These are phyloP conservation scores for Myxozyma kluyveri DNA, from an alignment of 805 yeast genomes.

Conservation along the genomic window DNA sequence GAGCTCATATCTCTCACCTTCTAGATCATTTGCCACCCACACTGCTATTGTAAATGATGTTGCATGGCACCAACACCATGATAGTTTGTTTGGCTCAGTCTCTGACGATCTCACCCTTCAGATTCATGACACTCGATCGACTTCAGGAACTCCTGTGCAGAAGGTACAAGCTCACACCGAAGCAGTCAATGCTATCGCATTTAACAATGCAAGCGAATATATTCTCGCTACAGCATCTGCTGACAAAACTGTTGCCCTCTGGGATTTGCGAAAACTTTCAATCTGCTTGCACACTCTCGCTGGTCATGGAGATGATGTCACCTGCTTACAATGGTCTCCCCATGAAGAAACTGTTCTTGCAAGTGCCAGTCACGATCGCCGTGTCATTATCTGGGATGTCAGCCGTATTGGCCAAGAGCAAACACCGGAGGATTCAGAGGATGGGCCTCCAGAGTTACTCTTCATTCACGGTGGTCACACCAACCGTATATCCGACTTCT, in stretches of 20 bases:
- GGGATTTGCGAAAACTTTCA: conserved; percentile 67
- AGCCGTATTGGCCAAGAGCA: conserved; percentile 52
- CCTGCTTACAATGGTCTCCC: conserved; percentile 55
- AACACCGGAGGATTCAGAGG: conserved; percentile 53
- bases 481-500: conserved; percentile 61
- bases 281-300: conserved; percentile 60
- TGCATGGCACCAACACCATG: conserved; percentile 50
- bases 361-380: conserved; percentile 62
- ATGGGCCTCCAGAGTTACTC: conserved; percentile 70
- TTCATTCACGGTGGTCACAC: conserved; percentile 90
- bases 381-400: conserved; percentile 75
- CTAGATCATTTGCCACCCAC: conserved; percentile 51
- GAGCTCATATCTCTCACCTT: conserved; percentile 42
- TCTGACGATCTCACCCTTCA: conserved; percentile 65
- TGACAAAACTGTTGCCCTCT: conserved; percentile 68
- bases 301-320: conserved; percentile 62
- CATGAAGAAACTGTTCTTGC: conserved; percentile 52
- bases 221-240: conserved; percentile 74
- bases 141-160: conserved; percentile 40
- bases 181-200: conserved; percentile 66
- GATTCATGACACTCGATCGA: conserved; percentile 56
- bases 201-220: conserved; percentile 54
- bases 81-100: conserved; percentile 61
- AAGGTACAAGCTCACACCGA: conserved; percentile 53
- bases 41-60: conserved; percentile 63